Base-by-base conservation (phyloP, 331 rosid species). In the Stylosanthes scabra region DNA sequence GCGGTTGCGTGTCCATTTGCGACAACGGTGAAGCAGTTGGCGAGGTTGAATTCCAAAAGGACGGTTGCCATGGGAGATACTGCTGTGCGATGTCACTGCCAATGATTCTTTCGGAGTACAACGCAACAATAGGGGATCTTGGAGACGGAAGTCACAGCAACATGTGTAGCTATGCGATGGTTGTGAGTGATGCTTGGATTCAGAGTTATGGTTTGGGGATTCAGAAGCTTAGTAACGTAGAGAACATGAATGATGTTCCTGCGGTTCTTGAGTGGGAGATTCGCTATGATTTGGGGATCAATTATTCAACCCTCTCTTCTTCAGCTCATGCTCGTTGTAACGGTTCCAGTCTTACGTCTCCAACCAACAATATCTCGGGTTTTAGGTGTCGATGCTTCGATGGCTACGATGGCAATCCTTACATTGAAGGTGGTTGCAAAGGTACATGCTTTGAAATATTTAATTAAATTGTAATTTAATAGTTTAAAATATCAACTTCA, bases 1-100 rank as follows among this genome's bases (percentile, higher is more conserved):
- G 71, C 2, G 83, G 83, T 8, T 82, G 86, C n/a, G 71, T 82
- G 20, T 78, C 83, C 4, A 34, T 74, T 7, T 78, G 86, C 9
- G 34, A 42, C 14, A 8, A 37, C 0, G 47, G 37, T 0, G 34
- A 51, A 5, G 28, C 2, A 7, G 10, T 42, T 42, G 46, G 46
- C 7, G 9, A 34, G 2, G 5, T 11, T 9, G 4, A 3, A 11
- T 0, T 0, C n/a, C 0, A 11, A 4, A 71, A 28, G 2, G 9
- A 8, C 8, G 47, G 61, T 13, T 82, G 86, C 3, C 13, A 10
- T 3, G 83, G 83, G 10, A 66, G 74, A 34, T 42, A 4, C 15
- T 82, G 83, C 39, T 82, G 86, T 3, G 8, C 50, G 47, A 73
- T 80, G 7, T 54, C 83, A 5, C 11, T 82, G 8, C 82, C 86